Evolutionary conservation across 2,329 filamentous ascomycete species (phyloP), one percentile per base, ranked within the genome.

Genomic region (Penicillium sp.): DNA sequence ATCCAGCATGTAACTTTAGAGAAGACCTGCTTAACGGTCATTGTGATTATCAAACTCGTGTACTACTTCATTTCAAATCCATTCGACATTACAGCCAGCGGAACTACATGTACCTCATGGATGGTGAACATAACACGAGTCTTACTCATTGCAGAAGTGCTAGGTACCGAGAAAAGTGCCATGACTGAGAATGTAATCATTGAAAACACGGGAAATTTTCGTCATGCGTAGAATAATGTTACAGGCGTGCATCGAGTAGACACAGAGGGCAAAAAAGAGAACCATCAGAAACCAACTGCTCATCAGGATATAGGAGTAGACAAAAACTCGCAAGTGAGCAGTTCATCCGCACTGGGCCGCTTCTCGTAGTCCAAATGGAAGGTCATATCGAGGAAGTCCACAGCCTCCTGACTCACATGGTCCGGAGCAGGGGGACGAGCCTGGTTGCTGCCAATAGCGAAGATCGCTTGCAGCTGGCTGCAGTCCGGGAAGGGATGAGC

Each of bases 301-400:
- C 4, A 22, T 70, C 62, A 84, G 54, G 82, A 82, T 66, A 86
- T 86, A 51, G 87, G 84, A 49, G 58, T 55, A 35, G 83, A 82
- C 68, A 95, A 76, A 74, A 97, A 97, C 30, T 84, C 81, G 72
- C 87, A 91, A 48, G 85, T 79, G 71, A 95, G 82, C 60, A 99
- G 74, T 64, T 97, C 91, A 64, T 96, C 91, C 11, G 93, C 93
- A 62, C 84, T 95, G 3, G 93, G 93, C 58, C 93, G 80, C 75
- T 88, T 86, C 69, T 95, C 89, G 72, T 95, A 89, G 64, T 99
- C 91, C 64, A 96, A 86, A 76, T 97, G 90, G 74, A 99, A 99
- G 0, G 93, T 96, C 74, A 88, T 84, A 48, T 81, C 80, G 57
- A 99, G 75, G 75, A 99, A 99, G 37, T 80, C 80, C 68, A 86